Evolutionary conservation across 805 yeast genomes (phyloP).

Genomic region (Teunomyces gatunensis): DNA sequence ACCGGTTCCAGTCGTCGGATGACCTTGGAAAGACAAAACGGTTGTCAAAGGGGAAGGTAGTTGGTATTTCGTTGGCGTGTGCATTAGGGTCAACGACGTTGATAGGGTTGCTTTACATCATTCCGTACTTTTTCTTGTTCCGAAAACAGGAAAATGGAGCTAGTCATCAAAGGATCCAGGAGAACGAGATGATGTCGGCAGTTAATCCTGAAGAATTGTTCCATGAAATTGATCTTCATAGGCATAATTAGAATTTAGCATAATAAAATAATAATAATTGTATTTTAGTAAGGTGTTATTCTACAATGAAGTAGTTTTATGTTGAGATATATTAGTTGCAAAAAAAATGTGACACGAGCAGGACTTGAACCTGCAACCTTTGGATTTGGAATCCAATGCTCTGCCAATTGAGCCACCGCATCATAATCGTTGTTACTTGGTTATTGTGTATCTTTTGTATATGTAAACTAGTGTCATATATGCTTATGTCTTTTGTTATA

Average conservation of each 20-base stretch:
- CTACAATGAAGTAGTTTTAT: too few relatives aligned
- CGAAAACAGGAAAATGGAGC: slow-evolving; percentile 20
- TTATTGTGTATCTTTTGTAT: too few relatives aligned
- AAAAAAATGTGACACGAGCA: slow-evolving; percentile 60
- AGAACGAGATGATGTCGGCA: slow-evolving; percentile 43
- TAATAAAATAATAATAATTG: neutral
- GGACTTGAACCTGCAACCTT: slow-evolving; percentile 88
- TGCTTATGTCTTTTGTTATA: too few relatives aligned
- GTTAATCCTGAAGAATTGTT: slow-evolving; percentile 43
- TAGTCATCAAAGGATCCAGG: slow-evolving; percentile 34
- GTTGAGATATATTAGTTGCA: neutral
- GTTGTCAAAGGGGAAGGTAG: slow-evolving; percentile 40
- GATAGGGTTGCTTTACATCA: slow-evolving; percentile 38
- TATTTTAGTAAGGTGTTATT: neutral
- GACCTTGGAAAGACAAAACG: slow-evolving; percentile 19
- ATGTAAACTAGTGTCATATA: too few relatives aligned
- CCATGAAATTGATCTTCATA: slow-evolving; percentile 45
- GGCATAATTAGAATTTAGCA: slow-evolving; percentile 18
- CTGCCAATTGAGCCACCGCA: slow-evolving; percentile 32
- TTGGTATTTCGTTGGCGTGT: slow-evolving; percentile 45
- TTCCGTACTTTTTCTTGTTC: slow-evolving; percentile 38
- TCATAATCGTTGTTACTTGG: slow-evolving; percentile 1
- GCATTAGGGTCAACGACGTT: slow-evolving; percentile 43
- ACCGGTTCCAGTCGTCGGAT: slow-evolving; percentile 33
- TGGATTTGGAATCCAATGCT: slow-evolving; percentile 54